Evolutionary conservation across 2,329 filamentous ascomycete species (phyloP).

Genomic region (Metarhizium sp.): DNA sequence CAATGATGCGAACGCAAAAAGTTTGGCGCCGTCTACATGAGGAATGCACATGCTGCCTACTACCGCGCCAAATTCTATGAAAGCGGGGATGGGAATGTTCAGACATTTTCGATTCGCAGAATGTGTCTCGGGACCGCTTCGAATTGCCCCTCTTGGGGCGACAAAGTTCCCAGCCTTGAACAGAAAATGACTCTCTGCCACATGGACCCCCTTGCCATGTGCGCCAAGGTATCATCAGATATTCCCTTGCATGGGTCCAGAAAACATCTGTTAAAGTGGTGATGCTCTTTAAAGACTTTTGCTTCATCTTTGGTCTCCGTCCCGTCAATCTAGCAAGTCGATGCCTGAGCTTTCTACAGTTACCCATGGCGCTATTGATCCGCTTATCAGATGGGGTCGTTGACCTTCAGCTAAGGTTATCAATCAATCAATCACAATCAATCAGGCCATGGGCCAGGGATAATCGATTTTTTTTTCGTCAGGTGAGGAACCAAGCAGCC

Average conservation of each 20-base stretch:
- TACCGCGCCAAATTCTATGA: neutral
- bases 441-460: neutral
- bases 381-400: slow-evolving; percentile 7
- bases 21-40: neutral
- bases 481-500: neutral
- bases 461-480: neutral
- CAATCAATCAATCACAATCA: slow-evolving; percentile 3
- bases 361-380: neutral
- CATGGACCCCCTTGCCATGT: neutral
- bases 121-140: neutral
- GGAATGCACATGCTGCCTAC: neutral
- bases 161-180: neutral
- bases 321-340: neutral
- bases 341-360: neutral
- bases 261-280: neutral
- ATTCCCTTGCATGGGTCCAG: neutral
- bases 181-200: neutral
- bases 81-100: neutral
- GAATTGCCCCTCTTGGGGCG: neutral
- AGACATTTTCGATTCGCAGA: too few relatives aligned
- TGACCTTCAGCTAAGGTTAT: slow-evolving; percentile 2
- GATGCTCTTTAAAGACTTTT: neutral
- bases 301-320: neutral
- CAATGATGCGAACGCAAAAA: too few relatives aligned
- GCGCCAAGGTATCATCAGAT: too few relatives aligned